Base-by-base conservation (phyloP, 352 stramenopile species). In the Pythium utonaiense region DNA sequence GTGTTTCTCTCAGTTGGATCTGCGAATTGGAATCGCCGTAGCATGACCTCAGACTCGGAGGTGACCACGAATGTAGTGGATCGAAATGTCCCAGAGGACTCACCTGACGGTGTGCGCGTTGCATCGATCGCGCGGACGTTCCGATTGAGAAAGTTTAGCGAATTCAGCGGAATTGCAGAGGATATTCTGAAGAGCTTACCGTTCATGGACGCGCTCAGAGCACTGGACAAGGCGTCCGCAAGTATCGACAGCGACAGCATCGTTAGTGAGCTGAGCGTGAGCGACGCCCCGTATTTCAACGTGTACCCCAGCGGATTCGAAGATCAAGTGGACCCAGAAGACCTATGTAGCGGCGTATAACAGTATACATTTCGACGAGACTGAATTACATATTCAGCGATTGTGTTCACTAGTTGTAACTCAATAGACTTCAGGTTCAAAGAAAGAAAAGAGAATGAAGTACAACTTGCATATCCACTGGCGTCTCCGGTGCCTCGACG, bases 21-120 rank as follows among this genome's bases (percentile, higher is more conserved):
- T 16, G 53, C 51, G 41, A 75, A 71, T 31, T 74, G 66, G 66
- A 74, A 74, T 47, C 55, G 47, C 6, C 66, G 66, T n/a, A 74
- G 66, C 34, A 74, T 74, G 66, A 70, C 66, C 5, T 68, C 56
- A 4, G 68, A 73, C 51, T 62, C 60, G 48, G 68, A 72, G 36
- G 42, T 75, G 16, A 54, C 36, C 9, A 64, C 53, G 9, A 56
- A 61, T 22, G 34, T 67, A 2, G 52, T 67, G 16, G 60, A 67
- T 31, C 7, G 44, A 0, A 7, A 55, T 3, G 12, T 48, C 3
- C 1, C 53, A 6, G 22, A 10, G 2, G 1, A 38, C 6, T 58
- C 60, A 2, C 60, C 53, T 1, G 60, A 67, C 38, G 45, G 53
- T 25, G 30, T 67, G 9, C 44, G 27, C 3, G 60, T 62, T 21